A percentile compares a stretch with the other conserved stretches of the same genome.
These are phyloP conservation scores for Vitrella brassicaformis DNA, from an alignment of 73 alveolate genomes.

Conservation along the genomic window DNA sequence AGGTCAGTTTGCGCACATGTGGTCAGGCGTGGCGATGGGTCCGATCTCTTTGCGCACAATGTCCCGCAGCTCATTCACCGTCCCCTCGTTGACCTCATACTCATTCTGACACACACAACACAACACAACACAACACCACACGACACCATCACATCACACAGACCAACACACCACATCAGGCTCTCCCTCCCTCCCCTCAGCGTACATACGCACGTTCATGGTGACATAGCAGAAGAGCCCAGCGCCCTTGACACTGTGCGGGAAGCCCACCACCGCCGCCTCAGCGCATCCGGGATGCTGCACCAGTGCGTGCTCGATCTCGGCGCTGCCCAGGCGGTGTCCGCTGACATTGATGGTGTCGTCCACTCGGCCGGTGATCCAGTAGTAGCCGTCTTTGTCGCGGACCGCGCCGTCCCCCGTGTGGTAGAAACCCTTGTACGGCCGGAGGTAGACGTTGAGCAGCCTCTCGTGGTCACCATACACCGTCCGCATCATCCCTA, in stretches of 20 bases:
- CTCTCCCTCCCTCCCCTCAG: too few relatives aligned
- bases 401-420: conserved; percentile 72
- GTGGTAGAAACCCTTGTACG: conserved; percentile 44
- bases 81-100: too few relatives aligned
- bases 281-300: conserved; percentile 54
- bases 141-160: too few relatives aligned
- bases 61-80: neutral
- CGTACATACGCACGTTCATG: conserved; percentile 16
- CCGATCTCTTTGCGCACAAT: conserved; percentile 25
- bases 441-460: conserved; percentile 17
- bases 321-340: conserved; percentile 71
- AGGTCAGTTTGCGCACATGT: too few relatives aligned
- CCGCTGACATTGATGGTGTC: conserved; percentile 77
- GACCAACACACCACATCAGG: too few relatives aligned
- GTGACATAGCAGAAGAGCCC: conserved; percentile 29
- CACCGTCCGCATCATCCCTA: conserved; percentile 17
- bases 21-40: conserved; percentile 29
- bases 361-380: conserved; percentile 79
- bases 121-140: too few relatives aligned
- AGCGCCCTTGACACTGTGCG: conserved; percentile 51
- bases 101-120: too few relatives aligned
- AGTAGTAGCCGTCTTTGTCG: conserved; percentile 76
- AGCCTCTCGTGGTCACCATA: conserved; percentile 24
- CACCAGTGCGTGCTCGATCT: conserved; percentile 59
- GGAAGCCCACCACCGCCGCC: conserved; percentile 70